Evolutionary conservation across 345 rosid genomes (phyloP).

Genomic region (Eucalyptus viminalis): DNA sequence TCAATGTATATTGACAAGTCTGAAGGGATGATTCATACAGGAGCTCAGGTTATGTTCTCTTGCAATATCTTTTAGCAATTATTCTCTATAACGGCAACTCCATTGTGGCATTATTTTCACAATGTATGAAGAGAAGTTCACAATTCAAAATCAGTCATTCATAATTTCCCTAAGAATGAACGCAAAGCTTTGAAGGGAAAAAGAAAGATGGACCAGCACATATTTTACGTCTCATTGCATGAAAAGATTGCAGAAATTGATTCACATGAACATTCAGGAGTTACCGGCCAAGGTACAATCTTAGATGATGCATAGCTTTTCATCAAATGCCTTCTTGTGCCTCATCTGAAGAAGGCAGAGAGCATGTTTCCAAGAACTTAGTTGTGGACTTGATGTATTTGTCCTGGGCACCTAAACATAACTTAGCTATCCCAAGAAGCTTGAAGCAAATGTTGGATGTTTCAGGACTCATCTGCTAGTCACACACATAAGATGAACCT

Average conservation of each 20-base stretch:
- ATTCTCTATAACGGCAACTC: not conserved
- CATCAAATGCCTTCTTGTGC: not conserved
- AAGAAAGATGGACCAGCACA: not conserved
- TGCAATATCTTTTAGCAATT: not conserved
- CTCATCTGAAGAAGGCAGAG: not conserved
- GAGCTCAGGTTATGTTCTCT: not conserved
- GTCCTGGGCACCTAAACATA: constrained; percentile 29
- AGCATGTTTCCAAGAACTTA: not conserved
- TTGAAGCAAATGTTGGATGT: constrained; percentile 35
- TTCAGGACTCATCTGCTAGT: constrained; percentile 33
- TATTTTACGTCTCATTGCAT: not conserved
- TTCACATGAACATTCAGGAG: not conserved
- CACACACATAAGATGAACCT: not conserved
- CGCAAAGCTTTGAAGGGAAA: not conserved
- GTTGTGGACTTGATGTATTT: constrained; percentile 41
- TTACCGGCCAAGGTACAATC: not conserved
- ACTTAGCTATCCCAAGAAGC: constrained; percentile 52
- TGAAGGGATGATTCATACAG: not conserved
- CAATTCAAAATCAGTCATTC: not conserved
- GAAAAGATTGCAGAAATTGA: not conserved
- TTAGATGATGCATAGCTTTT: not conserved
- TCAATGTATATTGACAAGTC: not conserved
- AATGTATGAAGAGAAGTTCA: not conserved
- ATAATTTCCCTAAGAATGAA: not conserved
- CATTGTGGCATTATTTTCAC: not conserved